Conservation (phyloP, 352 stramenopile species). For the Globisporangium cystogenes region DNA sequence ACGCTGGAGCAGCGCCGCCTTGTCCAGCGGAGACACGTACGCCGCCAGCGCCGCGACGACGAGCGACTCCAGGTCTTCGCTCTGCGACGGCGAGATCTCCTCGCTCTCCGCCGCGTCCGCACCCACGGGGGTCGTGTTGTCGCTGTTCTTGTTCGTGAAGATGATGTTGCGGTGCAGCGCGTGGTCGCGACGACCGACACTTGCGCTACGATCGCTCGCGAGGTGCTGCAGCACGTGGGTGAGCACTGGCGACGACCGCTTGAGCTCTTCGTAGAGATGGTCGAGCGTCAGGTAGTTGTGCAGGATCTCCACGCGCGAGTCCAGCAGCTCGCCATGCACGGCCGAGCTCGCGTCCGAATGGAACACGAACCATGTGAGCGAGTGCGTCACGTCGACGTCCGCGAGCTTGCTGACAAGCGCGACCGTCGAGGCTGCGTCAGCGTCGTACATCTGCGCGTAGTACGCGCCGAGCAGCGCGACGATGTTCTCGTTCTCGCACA, state of each 20-base stretch:
- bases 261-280: conserved; percentile 36
- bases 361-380: conserved; percentile 71
- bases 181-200: not conserved
- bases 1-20: conserved; percentile 7
- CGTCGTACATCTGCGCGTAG: conserved; percentile 26
- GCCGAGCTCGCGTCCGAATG: conserved; percentile 29
- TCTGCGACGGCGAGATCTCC: conserved; percentile 9
- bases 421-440: conserved; percentile 18
- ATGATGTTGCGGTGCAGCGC: conserved; percentile 25
- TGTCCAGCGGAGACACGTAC: conserved; percentile 4
- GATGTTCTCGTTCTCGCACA: conserved; percentile 49
- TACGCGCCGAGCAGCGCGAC: conserved; percentile 30
- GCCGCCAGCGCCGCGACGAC: conserved; percentile 14
- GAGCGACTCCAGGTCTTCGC: conserved; percentile 12
- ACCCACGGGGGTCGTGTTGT: not conserved
- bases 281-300: conserved; percentile 42
- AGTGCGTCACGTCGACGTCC: conserved; percentile 67
- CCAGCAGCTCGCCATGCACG: conserved; percentile 16
- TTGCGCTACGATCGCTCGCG: conserved; percentile 9
- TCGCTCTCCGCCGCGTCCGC: not conserved
- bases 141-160: conserved; percentile 30
- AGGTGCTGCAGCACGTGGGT: conserved; percentile 7
- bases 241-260: conserved; percentile 11
- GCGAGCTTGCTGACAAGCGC: conserved; percentile 41
- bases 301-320: conserved; percentile 27